Evolutionary conservation across 345 rosid species (phyloP), one percentile per base, ranked within the genome.

Genomic region (Iberis pinnata): DNA sequence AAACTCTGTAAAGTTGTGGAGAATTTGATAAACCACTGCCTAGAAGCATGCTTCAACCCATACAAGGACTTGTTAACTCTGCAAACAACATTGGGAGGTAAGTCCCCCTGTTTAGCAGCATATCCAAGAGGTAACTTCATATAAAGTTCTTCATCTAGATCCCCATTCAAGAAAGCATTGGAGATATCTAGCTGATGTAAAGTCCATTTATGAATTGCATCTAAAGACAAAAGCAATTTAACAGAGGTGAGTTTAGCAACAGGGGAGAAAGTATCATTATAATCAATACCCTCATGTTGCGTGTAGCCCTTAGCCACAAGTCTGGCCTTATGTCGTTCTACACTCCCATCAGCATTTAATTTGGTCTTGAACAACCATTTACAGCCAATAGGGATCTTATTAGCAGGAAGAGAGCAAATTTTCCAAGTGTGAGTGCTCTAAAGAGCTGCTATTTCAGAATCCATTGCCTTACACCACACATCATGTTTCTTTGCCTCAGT

Each of bases 181-280:
- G 37, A 33, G 1, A 12, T 33, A 4, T 33, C 37, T 10, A 33
- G 4, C 4, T 11, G 14, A 36, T 15, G 6, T 15, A 4, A 1
- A 5, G 13, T 4, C 9, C 17, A n/a, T n/a, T n/a, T n/a, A n/a
- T 36, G 5, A 5, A 6, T n/a, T 0, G 40, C 40, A 0, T 15
- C 4, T 0, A 13, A 0, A 3, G 1, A 6, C 1, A 36, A 9
- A 1, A 36, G 1, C 1, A 36, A 1, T 5, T 13, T n/a, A 6
- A 36, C 9, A 1, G 16, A 12, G 2, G 16, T 13, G 0, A 36
- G 2, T 33, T 33, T 33, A 1, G 4, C 37, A 36, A 36, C 17
- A 22, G 6, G 25, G 6, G 25, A 22, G 6, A 22, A 22, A 22
- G 25, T 22, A 3, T 22, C 25, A 2, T 3, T 22, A 6, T 22